These are phyloP conservation scores for Monosporascus ibericus DNA, from an alignment of 2,329 filamentous ascomycete species.

Conservation along the genomic window DNA sequence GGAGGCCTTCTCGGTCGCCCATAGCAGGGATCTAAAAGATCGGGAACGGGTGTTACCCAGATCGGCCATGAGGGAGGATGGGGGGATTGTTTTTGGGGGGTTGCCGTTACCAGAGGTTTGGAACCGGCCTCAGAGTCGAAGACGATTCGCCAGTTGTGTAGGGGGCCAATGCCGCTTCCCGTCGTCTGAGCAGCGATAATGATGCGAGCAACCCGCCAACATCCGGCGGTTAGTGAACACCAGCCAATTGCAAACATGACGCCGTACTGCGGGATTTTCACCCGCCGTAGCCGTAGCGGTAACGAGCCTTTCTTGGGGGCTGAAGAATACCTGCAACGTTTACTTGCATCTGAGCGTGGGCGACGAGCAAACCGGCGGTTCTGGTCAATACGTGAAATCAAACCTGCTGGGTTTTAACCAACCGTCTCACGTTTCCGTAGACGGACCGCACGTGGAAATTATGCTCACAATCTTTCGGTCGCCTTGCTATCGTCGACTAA, in stretches of 20 bases:
- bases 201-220: neutral
- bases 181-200: neutral
- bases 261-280: neutral
- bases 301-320: neutral
- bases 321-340: neutral
- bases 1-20: neutral
- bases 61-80: neutral
- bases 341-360: neutral
- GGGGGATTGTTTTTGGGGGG: neutral
- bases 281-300: neutral
- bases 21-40: neutral
- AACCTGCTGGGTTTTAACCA: no score
- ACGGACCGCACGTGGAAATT: conserved; percentile 22
- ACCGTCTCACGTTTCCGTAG: conserved; percentile 23
- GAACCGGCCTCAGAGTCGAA: neutral
- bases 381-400: neutral
- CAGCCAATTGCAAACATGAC: neutral
- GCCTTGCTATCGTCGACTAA: conserved; percentile 2
- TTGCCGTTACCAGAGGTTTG: neutral
- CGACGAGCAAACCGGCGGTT: neutral
- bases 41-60: neutral
- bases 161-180: neutral
- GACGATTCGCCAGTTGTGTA: neutral
- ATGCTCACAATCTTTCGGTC: conserved; percentile 11
- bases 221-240: neutral